These are phyloP conservation scores for Tulasnella sp. DNA, from an alignment of 768 basidiomycete genomes.

Conservation along the genomic window DNA sequence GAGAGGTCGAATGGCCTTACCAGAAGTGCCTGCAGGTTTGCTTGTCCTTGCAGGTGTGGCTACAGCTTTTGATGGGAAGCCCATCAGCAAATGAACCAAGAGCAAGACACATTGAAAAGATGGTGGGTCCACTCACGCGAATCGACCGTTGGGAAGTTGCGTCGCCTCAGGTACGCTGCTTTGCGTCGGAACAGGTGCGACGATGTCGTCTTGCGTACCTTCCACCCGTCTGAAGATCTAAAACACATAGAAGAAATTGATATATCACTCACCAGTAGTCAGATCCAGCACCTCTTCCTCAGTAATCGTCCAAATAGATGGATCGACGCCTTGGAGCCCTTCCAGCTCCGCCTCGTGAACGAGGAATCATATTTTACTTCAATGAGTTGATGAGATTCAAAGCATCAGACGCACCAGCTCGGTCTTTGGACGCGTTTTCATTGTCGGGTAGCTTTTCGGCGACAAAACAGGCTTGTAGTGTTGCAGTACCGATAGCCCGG, in stretches of 20 bases:
- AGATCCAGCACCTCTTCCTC: constrained; percentile 21
- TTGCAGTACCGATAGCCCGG: constrained; percentile 46
- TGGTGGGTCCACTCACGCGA: constrained; percentile 33
- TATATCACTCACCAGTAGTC: not conserved
- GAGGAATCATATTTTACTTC: not conserved
- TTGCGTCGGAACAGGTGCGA: not conserved
- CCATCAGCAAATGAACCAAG: not conserved
- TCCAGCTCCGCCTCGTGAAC: constrained; percentile 51
- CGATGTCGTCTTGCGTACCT: constrained; percentile 10
- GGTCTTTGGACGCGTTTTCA: constrained; percentile 58
- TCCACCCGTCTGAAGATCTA: not conserved
- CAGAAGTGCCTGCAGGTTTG: constrained; percentile 63
- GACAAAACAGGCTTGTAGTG: constrained; percentile 48
- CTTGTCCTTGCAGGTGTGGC: constrained; percentile 73
- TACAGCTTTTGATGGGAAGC: constrained; percentile 42
- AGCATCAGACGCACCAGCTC: constrained; percentile 32
- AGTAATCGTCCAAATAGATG: constrained; percentile 50
- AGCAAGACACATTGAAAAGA: not conserved
- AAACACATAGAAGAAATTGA: not conserved
- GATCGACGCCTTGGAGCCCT: constrained; percentile 49
- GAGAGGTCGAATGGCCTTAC: constrained; percentile 27
- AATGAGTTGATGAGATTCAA: not conserved
- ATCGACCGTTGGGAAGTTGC: constrained; percentile 51
- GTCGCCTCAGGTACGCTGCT: constrained; percentile 18
- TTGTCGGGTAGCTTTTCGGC: constrained; percentile 48